A percentile compares a stretch with the other conserved stretches of the same genome.
Conservation (phyloP, 495 filamentous ascomycete genomes). For the Clohesyomyces aquaticus region DNA sequence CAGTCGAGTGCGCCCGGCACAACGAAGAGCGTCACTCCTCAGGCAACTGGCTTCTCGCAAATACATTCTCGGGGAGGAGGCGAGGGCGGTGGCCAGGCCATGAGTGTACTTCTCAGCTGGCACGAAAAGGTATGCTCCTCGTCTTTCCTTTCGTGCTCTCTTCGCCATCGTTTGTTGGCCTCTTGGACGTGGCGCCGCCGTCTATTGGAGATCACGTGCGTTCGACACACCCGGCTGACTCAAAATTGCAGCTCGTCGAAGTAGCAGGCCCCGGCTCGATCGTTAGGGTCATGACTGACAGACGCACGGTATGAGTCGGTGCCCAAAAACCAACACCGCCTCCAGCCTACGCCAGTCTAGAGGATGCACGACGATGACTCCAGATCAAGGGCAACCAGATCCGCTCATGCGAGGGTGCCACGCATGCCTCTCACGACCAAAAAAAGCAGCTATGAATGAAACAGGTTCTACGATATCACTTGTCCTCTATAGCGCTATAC, state of each 20-base stretch:
- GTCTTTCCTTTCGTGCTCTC: not conserved
- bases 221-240: conserved; percentile 17
- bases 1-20: conserved; percentile 32
- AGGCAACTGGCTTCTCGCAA: conserved; percentile 86
- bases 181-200: not conserved
- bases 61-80: conserved; percentile 68
- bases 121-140: conserved; percentile 71
- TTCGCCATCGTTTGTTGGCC: not conserved
- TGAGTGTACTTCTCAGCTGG: conserved; percentile 94
- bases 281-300: conserved; percentile 88
- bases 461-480: conserved; percentile 2
- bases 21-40: conserved; percentile 63
- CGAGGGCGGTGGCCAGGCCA: conserved; percentile 79
- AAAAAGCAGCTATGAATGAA: not conserved
- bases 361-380: not conserved
- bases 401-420: not conserved
- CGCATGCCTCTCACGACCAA: not conserved
- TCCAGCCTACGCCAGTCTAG: not conserved
- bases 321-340: conserved; percentile 1
- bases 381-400: not conserved
- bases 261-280: conserved; percentile 85
- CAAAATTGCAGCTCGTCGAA: conserved; percentile 66
- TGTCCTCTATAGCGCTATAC: not conserved
- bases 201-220: conserved; percentile 11
- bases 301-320: conserved; percentile 72